These are phyloP conservation scores for Zalaria obscura DNA, from an alignment of 2,329 filamentous ascomycete genomes.

Conservation along the genomic window DNA sequence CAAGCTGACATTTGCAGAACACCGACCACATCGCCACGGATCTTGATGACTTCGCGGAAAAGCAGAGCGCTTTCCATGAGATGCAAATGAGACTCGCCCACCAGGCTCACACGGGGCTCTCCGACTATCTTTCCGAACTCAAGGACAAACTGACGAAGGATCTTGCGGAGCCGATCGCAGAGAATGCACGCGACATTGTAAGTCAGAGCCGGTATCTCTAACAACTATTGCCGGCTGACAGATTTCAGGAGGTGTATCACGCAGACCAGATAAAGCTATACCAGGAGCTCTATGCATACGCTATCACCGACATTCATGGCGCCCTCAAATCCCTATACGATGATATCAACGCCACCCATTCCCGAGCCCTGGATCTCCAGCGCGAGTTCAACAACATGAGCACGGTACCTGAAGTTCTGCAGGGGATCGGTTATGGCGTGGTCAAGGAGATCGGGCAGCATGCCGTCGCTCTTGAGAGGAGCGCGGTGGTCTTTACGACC, in stretches of 20 bases:
- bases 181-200: neutral
- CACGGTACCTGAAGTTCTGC: neutral
- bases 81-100: too few species aligned
- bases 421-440: neutral
- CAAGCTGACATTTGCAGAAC: too few species aligned
- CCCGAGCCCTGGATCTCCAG: conserved; percentile 1
- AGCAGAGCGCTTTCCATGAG: too few species aligned
- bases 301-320: neutral
- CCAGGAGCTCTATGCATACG: neutral
- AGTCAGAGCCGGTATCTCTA: neutral
- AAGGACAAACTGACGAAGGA: too few species aligned
- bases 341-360: neutral
- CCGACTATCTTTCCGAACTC: too few species aligned
- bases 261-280: neutral
- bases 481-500: neutral
- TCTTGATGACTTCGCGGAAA: too few species aligned
- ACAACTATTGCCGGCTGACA: too few species aligned
- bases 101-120: too few species aligned
- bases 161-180: neutral
- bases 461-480: conserved; percentile 1
- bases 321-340: neutral
- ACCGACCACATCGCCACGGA: too few species aligned
- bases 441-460: neutral
- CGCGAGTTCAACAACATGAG: conserved; percentile 2
- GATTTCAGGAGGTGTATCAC: too few species aligned